Percentiles rank a stretch among this genome's conserved stretches.
phyloP scores from a whole-genome alignment of 148 eudicot genomes.

The Mesembryanthemum crystallinum region DNA sequence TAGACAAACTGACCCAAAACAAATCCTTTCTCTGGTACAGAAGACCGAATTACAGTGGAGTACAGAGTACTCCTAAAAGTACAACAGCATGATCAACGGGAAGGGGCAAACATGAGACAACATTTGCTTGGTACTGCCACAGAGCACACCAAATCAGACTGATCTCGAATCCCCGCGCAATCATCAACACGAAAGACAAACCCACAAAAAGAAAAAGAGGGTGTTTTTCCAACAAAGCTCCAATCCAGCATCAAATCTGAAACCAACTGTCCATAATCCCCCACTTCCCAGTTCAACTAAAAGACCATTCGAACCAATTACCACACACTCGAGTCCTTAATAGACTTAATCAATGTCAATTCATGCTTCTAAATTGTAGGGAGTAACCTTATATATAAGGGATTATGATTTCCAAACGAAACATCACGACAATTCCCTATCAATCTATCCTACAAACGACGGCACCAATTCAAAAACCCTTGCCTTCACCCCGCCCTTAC shows the following conservation, averaged over 20 bases:
- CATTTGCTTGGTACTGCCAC: not conserved
- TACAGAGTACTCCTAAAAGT: no score
- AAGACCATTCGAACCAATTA: not conserved
- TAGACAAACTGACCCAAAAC: not conserved
- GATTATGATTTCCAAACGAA: not conserved
- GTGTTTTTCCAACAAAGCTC: not conserved
- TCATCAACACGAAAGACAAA: not conserved
- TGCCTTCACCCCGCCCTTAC: not conserved
- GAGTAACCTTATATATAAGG: not conserved
- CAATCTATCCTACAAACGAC: not conserved
- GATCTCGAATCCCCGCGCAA: not conserved
- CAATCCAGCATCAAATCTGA: not conserved
- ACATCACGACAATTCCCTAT: not conserved
- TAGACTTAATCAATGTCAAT: not conserved
- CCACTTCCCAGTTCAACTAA: not conserved
- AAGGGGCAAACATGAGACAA: not conserved
- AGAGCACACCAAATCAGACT: not conserved
- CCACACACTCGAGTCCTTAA: not conserved
- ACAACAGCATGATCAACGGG: not conserved
- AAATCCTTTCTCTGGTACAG: not conserved
- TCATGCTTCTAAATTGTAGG: not conserved
- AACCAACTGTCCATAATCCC: not conserved
- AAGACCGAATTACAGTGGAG: not conserved
- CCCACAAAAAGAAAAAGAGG: not conserved
- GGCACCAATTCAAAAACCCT: not conserved